Evolutionary conservation across 1,139 yeast genomes (phyloP).

Genomic region (Diutina neorugosa): DNA sequence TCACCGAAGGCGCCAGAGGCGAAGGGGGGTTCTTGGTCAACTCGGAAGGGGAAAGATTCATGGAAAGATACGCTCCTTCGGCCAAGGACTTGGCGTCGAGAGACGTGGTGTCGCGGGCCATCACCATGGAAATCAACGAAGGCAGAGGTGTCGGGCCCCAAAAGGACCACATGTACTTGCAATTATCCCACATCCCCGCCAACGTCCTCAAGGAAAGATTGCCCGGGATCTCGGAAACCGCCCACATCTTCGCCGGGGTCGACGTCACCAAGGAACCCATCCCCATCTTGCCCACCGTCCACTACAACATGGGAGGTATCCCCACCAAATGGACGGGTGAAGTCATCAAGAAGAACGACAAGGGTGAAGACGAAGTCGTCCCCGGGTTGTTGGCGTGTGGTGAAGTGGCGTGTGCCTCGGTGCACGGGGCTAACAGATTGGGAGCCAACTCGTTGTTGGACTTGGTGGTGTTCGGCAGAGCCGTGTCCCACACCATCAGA

Average conservation of each 20-base stretch:
- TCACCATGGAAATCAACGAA: constrained; percentile 95
- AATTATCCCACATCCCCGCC: constrained; percentile 89
- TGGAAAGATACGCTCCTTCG: constrained; percentile 98
- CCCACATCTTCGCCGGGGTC: constrained; percentile 96
- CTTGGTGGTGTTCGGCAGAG: constrained; percentile 96
- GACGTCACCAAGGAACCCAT: constrained; percentile 99
- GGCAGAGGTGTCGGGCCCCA: constrained; percentile 98
- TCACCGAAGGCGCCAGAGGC: constrained; percentile 99
- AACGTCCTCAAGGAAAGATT: constrained; percentile 86
- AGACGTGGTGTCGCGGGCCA: constrained; percentile 97
- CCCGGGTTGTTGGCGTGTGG: constrained; percentile 97
- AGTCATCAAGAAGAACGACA: constrained; percentile 69
- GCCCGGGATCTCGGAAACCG: constrained; percentile 99
- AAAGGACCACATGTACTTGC: constrained; percentile 91
- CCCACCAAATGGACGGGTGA: constrained; percentile 98
- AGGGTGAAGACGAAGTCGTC: constrained; percentile 84
- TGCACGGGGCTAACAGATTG: constrained; percentile 97
- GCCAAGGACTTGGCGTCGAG: constrained; percentile 98
- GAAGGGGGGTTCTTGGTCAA: constrained; percentile 97
- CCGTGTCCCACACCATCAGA: constrained; percentile 85
- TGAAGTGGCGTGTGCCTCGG: constrained; percentile 98
- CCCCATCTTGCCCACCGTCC: constrained; percentile 96
- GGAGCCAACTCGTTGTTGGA: constrained; percentile 99
- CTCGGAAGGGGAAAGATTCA: constrained; percentile 97
- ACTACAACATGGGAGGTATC: constrained; percentile 99